phyloP scores from a whole-genome alignment of 106 monocot genomes.

The Xerophyta viscosa region DNA sequence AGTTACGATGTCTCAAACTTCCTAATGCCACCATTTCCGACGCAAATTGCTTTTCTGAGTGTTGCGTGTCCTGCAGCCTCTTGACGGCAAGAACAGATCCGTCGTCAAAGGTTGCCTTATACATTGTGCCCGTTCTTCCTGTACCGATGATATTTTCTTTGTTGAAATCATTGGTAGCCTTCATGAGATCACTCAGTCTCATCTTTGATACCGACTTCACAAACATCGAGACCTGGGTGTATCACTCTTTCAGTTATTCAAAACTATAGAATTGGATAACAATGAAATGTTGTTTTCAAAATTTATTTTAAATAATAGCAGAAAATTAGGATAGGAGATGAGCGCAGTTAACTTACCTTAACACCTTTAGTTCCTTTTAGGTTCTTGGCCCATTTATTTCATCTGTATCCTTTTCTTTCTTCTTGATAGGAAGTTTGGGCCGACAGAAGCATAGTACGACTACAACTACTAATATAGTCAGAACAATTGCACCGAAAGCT shows the following conservation, averaged over 20 bases:
- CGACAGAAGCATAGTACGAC: conserved; percentile 39
- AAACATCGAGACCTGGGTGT: conserved; percentile 34
- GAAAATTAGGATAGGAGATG: no score
- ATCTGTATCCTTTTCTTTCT: conserved; percentile 33
- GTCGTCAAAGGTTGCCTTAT: conserved; percentile 26
- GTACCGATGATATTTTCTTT: conserved; percentile 24
- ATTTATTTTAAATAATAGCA: no score
- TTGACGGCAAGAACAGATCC: conserved; percentile 23
- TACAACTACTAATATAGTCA: conserved; percentile 35
- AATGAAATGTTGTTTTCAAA: no score
- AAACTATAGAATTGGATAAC: no score
- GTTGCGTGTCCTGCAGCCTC: conserved; percentile 29
- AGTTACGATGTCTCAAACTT: conserved; percentile 38
- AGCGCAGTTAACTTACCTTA: conserved; percentile 28
- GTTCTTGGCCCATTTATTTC: conserved; percentile 65
- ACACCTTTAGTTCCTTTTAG: conserved; percentile 43
- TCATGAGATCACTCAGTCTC: conserved; percentile 38
- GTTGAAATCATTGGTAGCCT: conserved; percentile 33
- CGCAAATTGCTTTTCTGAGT: conserved; percentile 29
- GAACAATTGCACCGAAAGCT: conserved; percentile 39
- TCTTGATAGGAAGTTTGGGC: conserved; percentile 41
- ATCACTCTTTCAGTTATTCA: no score
- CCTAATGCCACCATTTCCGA: conserved; percentile 65
- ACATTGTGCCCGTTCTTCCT: conserved; percentile 22
- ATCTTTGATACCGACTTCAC: conserved; percentile 30